Evolutionary conservation across 2,329 filamentous ascomycete genomes (phyloP).

Genomic region (Exophiala alcalophila): DNA sequence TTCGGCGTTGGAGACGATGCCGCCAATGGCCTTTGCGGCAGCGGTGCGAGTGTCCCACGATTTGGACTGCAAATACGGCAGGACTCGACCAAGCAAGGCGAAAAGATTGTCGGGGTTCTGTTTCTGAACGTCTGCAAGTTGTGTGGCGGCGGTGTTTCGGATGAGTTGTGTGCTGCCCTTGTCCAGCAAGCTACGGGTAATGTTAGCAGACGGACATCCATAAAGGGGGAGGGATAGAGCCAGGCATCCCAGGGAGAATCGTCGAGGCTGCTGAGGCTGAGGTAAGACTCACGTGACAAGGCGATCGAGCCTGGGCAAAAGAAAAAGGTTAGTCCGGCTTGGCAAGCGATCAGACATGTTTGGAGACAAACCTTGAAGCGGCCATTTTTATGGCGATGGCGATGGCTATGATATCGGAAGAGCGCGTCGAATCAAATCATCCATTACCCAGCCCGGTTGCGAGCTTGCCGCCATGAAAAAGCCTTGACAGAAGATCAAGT

Average conservation of each 20-base stretch:
- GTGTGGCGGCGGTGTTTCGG: constrained; percentile 92
- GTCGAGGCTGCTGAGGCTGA: neutral
- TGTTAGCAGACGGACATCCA: too few relatives aligned
- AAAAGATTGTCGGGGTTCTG: constrained; percentile 97
- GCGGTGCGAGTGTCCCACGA: constrained; percentile 96
- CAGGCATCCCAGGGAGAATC: neutral
- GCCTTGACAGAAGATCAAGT: too few relatives aligned
- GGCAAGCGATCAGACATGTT: constrained; percentile 8
- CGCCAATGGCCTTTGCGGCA: constrained; percentile 88
- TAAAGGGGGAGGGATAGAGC: too few relatives aligned
- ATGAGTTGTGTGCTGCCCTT: constrained; percentile 95
- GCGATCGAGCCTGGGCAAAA: constrained; percentile 66
- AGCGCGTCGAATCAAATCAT: constrained; percentile 4
- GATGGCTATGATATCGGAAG: neutral
- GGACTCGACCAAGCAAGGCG: constrained; percentile 85
- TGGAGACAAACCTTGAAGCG: constrained; percentile 28
- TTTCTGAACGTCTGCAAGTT: constrained; percentile 96
- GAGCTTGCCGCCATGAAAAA: constrained; percentile 20
- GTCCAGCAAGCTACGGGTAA: constrained; percentile 72
- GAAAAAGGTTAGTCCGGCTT: constrained; percentile 20
- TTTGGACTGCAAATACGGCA: constrained; percentile 92
- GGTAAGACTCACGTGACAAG: constrained; percentile 72
- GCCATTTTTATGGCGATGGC: constrained; percentile 23
- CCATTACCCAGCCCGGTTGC: constrained; percentile 6
- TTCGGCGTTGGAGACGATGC: constrained; percentile 86